Conservation (phyloP, 1,139 yeast genomes). For the Taphrina populina region DNA sequence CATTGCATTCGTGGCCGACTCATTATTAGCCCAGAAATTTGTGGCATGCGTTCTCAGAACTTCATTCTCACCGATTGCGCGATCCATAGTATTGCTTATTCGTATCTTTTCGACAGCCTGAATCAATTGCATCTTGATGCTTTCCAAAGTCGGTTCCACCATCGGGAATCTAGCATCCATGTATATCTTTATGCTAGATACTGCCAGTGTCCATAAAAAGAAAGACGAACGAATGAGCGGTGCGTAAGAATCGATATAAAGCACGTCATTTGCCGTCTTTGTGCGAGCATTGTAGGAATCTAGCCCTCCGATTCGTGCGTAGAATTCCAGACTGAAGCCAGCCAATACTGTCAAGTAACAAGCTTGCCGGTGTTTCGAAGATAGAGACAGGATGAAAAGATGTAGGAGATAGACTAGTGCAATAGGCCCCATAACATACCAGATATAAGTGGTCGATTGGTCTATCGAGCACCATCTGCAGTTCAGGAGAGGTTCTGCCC, state of each 20-base stretch:
- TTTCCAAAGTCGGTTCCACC: background rate
- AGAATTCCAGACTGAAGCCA: slow-evolving; percentile 10
- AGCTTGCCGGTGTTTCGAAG: background rate
- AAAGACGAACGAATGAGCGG: slow-evolving; percentile 5
- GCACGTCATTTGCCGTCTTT: slow-evolving; percentile 2
- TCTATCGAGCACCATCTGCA: slow-evolving; percentile 25
- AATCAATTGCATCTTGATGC: background rate
- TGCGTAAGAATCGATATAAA: slow-evolving; percentile 7
- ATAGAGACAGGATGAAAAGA: background rate
- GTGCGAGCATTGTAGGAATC: slow-evolving; percentile 11
- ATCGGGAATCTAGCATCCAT: slow-evolving; percentile 19
- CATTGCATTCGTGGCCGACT: slow-evolving; percentile 4
- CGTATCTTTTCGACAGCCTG: slow-evolving; percentile 18
- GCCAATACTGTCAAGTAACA: too few relatives aligned
- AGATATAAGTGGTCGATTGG: slow-evolving; percentile 1
- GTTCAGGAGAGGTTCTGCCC: slow-evolving; percentile 6
- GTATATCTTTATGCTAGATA: background rate
- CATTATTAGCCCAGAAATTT: slow-evolving; percentile 10
- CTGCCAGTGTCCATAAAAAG: slow-evolving; percentile 14
- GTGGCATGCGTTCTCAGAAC: slow-evolving; percentile 1
- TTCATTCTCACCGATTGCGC: slow-evolving; percentile 17
- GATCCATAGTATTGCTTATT: slow-evolving; percentile 19
- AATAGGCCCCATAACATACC: slow-evolving; percentile 8
- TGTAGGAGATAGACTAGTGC: slow-evolving; percentile 13
- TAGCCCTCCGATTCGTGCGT: slow-evolving; percentile 19